Evolutionary conservation across 768 basidiomycete genomes (phyloP), one percentile per base, ranked within the genome.

Genomic region (Termitomyces sp.): DNA sequence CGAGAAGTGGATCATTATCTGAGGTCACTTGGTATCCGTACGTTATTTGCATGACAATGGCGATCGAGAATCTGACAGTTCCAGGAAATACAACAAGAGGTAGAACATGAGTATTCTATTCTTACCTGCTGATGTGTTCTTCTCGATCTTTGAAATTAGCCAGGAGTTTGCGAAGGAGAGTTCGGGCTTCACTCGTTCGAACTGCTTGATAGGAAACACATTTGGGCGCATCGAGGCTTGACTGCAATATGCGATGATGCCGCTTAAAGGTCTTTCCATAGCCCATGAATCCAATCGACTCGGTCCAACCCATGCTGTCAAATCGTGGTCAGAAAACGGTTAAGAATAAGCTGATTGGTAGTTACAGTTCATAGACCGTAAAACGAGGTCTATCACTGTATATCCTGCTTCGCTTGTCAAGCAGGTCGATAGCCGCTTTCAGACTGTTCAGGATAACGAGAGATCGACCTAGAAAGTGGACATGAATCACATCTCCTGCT

Each of bases 1-100:
- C 54, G n/a, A 84, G 67, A 51, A 76, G 73, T 2, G 71, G 68
- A 58, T 83, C 79, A 15, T 77, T 72, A 40, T 67, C 61, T 8
- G 70, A 70, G 2, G 65, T 62, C 48, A 78, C 63, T 24, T 67
- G 63, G 39, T 76, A 70, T 11, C 78, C 78, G 49, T 74, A 76
- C 0, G 74, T 65, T 52, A 72, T 59, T 45, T 62, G 56, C 66
- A 74, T 68, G 35, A 73, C 71, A 12, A 66, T 67, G 7, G 65
- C 62, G 3, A 51, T 61, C 46, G 50, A 63, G 62, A 55, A 61
- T n/a, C 61, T 58, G 20, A 28, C 39, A 42, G 2, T 32, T n/a
- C 9, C 36, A 24, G 28, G 20, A 40, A 32, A 18, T 35, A 49
- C 42, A 61, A 32, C 7, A 7, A 32, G 22, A 13, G 1, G 12